Evolutionary conservation across 164 flowering plant species (phyloP).

Genomic region (Kingdonia uniflora): DNA sequence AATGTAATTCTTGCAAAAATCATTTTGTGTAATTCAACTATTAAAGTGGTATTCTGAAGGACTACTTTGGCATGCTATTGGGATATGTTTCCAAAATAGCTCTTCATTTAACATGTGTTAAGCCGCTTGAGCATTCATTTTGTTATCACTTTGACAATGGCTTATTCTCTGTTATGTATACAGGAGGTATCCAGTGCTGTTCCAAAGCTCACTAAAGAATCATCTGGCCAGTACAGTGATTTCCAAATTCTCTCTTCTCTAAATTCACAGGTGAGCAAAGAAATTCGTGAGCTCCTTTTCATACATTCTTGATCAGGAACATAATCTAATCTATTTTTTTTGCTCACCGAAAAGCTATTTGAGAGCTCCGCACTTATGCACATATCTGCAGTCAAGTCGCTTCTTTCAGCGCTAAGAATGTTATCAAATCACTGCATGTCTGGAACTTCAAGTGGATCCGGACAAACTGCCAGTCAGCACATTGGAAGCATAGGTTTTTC

Average conservation of each 20-base stretch:
- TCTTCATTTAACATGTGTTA: too few species aligned
- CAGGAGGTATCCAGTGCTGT: constrained; percentile 78
- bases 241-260: constrained; percentile 89
- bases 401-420: constrained; percentile 70
- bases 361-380: constrained; percentile 97
- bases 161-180: constrained; percentile 8
- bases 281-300: not conserved
- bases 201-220: constrained; percentile 68
- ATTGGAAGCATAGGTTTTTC: constrained; percentile 77
- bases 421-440: constrained; percentile 57
- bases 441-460: constrained; percentile 39
- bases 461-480: constrained; percentile 56
- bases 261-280: constrained; percentile 65
- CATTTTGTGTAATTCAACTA: too few species aligned
- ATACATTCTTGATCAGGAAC: not conserved
- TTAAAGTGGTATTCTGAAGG: too few species aligned
- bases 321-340: constrained; percentile 18
- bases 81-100: too few species aligned
- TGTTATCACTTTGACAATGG: not conserved
- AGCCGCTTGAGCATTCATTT: too few species aligned
- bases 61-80: too few species aligned
- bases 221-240: constrained; percentile 87
- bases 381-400: constrained; percentile 85
- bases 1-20: too few species aligned
- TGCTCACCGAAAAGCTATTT: constrained; percentile 50